Evolutionary conservation across 1,284 basidiomycete genomes (phyloP), one percentile per base, ranked within the genome.

Genomic region (Trichosporon coremiiforme): DNA sequence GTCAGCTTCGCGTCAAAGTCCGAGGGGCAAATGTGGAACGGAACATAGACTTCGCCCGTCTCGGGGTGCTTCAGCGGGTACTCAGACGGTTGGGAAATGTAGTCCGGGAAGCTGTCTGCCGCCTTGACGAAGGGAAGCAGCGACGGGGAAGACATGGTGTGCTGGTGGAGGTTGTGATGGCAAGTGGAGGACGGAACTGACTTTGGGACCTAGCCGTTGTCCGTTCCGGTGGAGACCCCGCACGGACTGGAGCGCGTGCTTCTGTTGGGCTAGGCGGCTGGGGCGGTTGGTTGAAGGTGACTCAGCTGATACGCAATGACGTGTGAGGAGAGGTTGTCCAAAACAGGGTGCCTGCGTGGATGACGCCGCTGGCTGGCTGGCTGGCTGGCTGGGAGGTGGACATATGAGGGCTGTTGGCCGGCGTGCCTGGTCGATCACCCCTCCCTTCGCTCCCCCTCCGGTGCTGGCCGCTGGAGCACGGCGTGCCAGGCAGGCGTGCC

Each of bases 101-200:
- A 71, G 7, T 55, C 41, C 3, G 86, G 79, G 68, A 89, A 89
- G 79, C 91, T 91, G 81, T 91, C 88, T 79, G 89, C 90, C 17
- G 83, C 80, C 62, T 87, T 83, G 64, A 92, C 82, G 70, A 91
- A 76, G 29, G 89, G 85, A 41, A 91, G 85, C 72, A 89, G 88
- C 4, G 80, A 78, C 12, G 65, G 20, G 4, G 47, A 20, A 12
- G 45, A 15, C n/a, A 35, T 50, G 50, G 57, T 20, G 8, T 64
- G 15, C 13, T 50, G 50, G 57, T 20, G 8, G 68, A 22, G 13
- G 31, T 31, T 13, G 20, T 65, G 20, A 12, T 10, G 17, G 41
- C 22, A 22, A 20, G 22, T n/a, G 47, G 22, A 22, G 47, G 6
- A 22, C 47, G 45, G 45, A 47, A 47, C 45, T n/a, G 45, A 47